These are phyloP conservation scores for Coprinopsis strossmayeri DNA, from an alignment of 768 basidiomycete genomes.

Conservation along the genomic window DNA sequence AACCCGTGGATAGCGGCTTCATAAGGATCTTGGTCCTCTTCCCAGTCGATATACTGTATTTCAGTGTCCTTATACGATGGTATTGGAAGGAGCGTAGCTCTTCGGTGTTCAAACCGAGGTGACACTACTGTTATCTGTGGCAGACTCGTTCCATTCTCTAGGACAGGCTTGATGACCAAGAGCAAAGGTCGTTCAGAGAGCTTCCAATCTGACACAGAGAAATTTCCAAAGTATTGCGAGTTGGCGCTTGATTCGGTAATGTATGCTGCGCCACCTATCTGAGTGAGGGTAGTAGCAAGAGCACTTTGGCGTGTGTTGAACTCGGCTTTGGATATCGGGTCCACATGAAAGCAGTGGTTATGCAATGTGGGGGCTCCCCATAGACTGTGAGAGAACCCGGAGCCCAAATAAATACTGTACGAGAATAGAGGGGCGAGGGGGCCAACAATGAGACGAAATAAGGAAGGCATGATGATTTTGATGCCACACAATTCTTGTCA, in stretches of 20 bases:
- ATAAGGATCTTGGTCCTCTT: slow-evolving; percentile 67
- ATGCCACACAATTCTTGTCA: background rate
- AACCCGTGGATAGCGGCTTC: slow-evolving; percentile 31
- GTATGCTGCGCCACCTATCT: slow-evolving; percentile 57
- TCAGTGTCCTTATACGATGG: slow-evolving; percentile 30
- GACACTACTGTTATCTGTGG: slow-evolving; percentile 59
- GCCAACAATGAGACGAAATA: slow-evolving; percentile 3
- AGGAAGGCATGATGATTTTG: background rate
- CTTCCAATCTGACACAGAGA: slow-evolving; percentile 55
- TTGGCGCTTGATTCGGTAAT: slow-evolving; percentile 76
- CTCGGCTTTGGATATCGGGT: slow-evolving; percentile 41
- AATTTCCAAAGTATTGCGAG: slow-evolving; percentile 66
- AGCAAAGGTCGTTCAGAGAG: slow-evolving; percentile 78
- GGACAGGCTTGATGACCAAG: slow-evolving; percentile 48
- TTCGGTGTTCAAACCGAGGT: slow-evolving; percentile 67
- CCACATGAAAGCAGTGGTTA: slow-evolving; percentile 39
- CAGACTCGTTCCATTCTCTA: slow-evolving; percentile 16
- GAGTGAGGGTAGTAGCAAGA: slow-evolving; percentile 43
- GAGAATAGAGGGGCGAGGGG: slow-evolving; percentile 3
- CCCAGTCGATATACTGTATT: slow-evolving; percentile 49
- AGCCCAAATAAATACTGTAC: background rate
- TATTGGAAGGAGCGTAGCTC: slow-evolving; percentile 56
- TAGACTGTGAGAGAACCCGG: background rate
- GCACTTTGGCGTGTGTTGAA: slow-evolving; percentile 46
- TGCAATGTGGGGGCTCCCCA: slow-evolving; percentile 9